These are phyloP conservation scores for Lycium ferocissimum DNA, from an alignment of 257 asterid genomes.

Conservation along the genomic window DNA sequence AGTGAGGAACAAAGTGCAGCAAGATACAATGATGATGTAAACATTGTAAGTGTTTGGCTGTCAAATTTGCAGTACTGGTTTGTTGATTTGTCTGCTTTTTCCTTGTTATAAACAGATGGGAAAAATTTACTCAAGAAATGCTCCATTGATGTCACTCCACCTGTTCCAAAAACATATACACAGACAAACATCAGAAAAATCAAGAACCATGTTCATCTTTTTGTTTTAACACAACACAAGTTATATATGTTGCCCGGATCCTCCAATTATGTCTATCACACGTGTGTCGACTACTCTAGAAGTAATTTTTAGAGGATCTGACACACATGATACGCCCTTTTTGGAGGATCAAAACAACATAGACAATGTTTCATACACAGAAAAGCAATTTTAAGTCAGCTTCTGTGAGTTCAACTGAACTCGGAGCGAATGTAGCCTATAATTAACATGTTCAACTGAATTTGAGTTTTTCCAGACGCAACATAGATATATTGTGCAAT, in stretches of 20 bases:
- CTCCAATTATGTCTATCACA: too few relatives aligned
- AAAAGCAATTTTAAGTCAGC: too few relatives aligned
- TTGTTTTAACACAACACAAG: not conserved
- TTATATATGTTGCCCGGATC: too few relatives aligned
- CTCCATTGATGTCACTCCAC: constrained; percentile 91
- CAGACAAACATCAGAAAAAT: not conserved
- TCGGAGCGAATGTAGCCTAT: not conserved
- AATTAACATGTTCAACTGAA: too few relatives aligned
- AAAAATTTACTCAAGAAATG: constrained; percentile 66
- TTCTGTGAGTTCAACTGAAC: not conserved
- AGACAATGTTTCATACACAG: not conserved
- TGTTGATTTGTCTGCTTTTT: constrained; percentile 49
- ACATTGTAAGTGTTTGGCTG: constrained; percentile 71
- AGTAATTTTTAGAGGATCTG: too few relatives aligned
- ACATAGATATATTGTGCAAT: not conserved
- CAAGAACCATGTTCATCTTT: not conserved
- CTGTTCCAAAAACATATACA: constrained; percentile 36
- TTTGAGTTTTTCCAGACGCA: too few relatives aligned
- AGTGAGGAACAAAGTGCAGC: constrained; percentile 80
- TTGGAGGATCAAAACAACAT: too few relatives aligned
- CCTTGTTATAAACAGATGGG: constrained; percentile 56
- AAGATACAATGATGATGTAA: constrained; percentile 82
- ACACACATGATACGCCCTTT: too few relatives aligned
- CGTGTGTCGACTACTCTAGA: too few relatives aligned
- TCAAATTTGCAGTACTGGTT: constrained; percentile 89